Evolutionary conservation across 139 green algal species (phyloP), one percentile per base, ranked within the genome.

Genomic region (Asterochloris sp.): DNA sequence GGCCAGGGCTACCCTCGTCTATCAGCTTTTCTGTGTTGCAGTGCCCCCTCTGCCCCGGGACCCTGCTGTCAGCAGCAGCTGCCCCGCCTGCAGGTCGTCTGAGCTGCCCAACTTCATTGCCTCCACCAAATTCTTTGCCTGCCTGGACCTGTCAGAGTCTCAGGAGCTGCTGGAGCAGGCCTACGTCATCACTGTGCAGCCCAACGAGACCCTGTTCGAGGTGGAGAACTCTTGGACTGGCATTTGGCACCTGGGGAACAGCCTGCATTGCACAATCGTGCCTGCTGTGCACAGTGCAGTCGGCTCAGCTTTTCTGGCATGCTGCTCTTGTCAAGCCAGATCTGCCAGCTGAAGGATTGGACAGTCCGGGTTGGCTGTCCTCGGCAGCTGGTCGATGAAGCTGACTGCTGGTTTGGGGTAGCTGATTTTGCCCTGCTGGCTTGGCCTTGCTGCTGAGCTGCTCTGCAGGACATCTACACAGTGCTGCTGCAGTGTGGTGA

Each of bases 101-200:
- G 85, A 89, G 47, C 85, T 85, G 23, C 89, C 89, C 9, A 85
- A 92, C 77, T 96, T 96, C 82, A 93, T 96, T 83, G 87, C 91
- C 79, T 89, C 83, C 84, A 96, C 93, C 78, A 97, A 95, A 87
- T 93, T 97, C 85, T 95, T 97, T 79, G 88, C 91, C 9, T 92
- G 89, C 78, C 83, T 97, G 82, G 93, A 97, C 74, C 85, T 95
- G 75, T 86, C 93, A 77, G 91, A 94, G 81, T 91, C 88, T 1
- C 80, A 87, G 80, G 86, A 92, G 83, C 89, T 97, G 79, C 94
- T 94, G 74, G 82, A 89, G 60, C 80, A 78, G 15, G 88, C 88
- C 10, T 73, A 78, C 61, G 89, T 86, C 78, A 83, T 90, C 13
- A 68, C 76, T 27, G 29, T 76, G 74, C 29, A 69, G 26, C 89